Evolutionary conservation across 495 filamentous ascomycete species (phyloP), one percentile per base, ranked within the genome.

Genomic region (Tetracladium setigerum): DNA sequence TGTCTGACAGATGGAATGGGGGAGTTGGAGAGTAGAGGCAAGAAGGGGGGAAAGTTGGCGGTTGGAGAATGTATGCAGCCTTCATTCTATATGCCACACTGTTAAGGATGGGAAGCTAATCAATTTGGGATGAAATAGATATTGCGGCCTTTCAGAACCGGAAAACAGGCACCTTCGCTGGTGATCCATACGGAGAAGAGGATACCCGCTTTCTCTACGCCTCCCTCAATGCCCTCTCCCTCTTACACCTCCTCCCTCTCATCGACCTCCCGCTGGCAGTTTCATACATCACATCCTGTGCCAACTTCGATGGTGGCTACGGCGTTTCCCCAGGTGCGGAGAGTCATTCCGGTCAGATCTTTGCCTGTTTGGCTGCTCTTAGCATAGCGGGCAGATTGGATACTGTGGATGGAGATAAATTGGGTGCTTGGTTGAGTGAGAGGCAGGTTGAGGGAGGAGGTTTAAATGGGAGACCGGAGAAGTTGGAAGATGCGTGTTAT

Each of bases 401-500:
- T 58, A 65, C 90, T n/a, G 79, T 95, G 24, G 80, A 95, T 57
- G 76, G 69, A 49, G 87, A 91, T 58, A 83, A 83, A 36, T 67
- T 97, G 2, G 90, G 83, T 1, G 75, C 78, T 15, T 98, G 92
- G 92, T 76, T 98, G 22, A 92, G 89, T 65, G 92, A 98, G 64
- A 72, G 92, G 27, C 92, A 98, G 58, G 69, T 94, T 12, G 76
- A 86, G 8, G 82, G 80, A 18, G 94, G 94, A 30, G 92, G 92
- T 4, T 67, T 98, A 24, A 98, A 97, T 59, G 92, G 92, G 3
- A 76, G 92, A 41, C 92, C 92, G 1, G 94, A 97, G 67, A 98
- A 98, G 69, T 68, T 89, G 43, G 89, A 91, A 62, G 94, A 98
- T 68, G 89, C 95, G 6, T 98, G 92, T 66, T 98, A 98, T 63